Base-by-base conservation (phyloP, 257 asterid species). In the Plectranthus barbatus region DNA sequence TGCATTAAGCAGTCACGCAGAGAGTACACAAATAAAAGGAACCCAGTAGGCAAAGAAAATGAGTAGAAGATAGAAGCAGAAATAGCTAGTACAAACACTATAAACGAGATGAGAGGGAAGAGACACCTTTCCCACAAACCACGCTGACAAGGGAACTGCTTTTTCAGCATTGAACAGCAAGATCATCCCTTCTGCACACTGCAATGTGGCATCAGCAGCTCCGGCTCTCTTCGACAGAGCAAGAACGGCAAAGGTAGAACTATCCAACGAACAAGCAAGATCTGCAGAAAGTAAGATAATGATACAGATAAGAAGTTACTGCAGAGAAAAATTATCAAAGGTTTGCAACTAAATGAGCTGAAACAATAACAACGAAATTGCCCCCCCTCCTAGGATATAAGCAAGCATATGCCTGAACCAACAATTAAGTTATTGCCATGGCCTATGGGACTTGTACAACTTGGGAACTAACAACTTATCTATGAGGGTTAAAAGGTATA, bases 91-190 rank as follows among this genome's bases (percentile, higher is more conserved):
- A 37, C 33, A 31, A 54, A 54, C 21, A 48, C 44, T 12, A 36
- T 17, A 49, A 56, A 48, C 3, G 37, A 21, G 12, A 31, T 48
- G 57, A 56, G 70, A 39, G 46, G 34, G 64, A 42, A 66, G 17
- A 19, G 13, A 36, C 49, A 91, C 98, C 98, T 88, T 84, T 83
- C 67, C 77, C 54, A 86, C 98, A 73, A 70, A 77, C 98, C 93
- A 92, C 39, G 79, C 68, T 6, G 86, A 79, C 73, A 82, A 29
- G 5, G 98, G 95, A 68, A 81, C 79, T 12, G 89, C 85, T 63
- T 80, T 86, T 69, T 83, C 83, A 2, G 70, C 87, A 56, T 72
- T 67, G 77, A 90, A 93, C 71, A 93, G 51, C 68, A 87, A 64
- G 61, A 93, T 82, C 48, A 76, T 71, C 19, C 94, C 97, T 33